These are phyloP conservation scores for Fusarium burgessii DNA, from an alignment of 2,329 filamentous ascomycete species.

Conservation along the genomic window DNA sequence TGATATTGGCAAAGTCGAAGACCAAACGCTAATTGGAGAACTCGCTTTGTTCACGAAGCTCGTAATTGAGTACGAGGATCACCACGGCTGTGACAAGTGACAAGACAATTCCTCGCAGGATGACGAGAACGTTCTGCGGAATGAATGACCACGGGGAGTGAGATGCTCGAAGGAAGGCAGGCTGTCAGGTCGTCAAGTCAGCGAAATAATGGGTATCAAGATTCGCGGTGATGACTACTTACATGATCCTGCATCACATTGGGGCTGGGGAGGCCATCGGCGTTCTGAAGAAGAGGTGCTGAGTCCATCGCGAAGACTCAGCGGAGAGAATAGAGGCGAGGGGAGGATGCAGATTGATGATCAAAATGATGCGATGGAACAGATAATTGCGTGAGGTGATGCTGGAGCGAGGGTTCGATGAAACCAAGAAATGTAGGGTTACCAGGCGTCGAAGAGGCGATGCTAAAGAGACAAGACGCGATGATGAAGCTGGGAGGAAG, in stretches of 20 bases:
- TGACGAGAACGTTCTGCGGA: conserved; percentile 59
- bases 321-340: background rate
- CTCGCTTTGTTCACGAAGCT: conserved; percentile 56
- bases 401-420: conserved; percentile 12
- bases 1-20: conserved; percentile 64
- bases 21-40: conserved; percentile 57
- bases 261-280: conserved; percentile 49
- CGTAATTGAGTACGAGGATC: conserved; percentile 59
- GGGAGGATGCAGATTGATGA: background rate
- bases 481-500: conserved; percentile 22
- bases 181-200: conserved; percentile 50
- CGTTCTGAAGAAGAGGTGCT: conserved; percentile 51
- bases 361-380: background rate
- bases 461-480: conserved; percentile 7
- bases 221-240: conserved; percentile 29
- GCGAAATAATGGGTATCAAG: background rate
- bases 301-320: conserved; percentile 48
- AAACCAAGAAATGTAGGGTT: conserved; percentile 21
- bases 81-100: conserved; percentile 58
- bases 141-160: conserved; percentile 64
- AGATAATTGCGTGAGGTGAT: conserved; percentile 3
- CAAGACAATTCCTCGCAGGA: conserved; percentile 57
- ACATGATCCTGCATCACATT: conserved; percentile 54
- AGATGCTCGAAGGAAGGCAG: conserved; percentile 63
- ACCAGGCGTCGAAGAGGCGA: conserved; percentile 14